Conservation (phyloP, 1,284 basidiomycete genomes). For the Naganishia sp. region DNA sequence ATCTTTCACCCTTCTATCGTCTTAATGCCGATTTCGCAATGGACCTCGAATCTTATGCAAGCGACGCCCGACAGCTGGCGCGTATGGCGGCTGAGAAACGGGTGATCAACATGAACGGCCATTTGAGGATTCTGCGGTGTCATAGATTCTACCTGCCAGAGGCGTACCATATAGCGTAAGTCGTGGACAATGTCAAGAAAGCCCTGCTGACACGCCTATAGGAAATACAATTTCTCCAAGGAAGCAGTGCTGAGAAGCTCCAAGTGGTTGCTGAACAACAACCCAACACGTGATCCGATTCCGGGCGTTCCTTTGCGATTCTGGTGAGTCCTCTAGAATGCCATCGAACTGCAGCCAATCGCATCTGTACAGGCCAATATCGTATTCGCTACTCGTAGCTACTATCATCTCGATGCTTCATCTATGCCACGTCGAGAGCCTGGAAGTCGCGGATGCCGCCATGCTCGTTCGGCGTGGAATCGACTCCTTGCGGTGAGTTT, state of each 20-base stretch:
- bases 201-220: not conserved
- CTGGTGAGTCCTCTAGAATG: not conserved
- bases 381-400: constrained; percentile 18
- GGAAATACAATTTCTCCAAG: constrained; percentile 26
- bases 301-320: constrained; percentile 22
- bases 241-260: constrained; percentile 24
- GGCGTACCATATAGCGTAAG: constrained; percentile 23
- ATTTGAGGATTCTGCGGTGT: constrained; percentile 20
- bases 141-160: constrained; percentile 24
- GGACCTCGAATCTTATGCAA: constrained; percentile 18
- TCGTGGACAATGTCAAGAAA: not conserved
- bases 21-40: constrained; percentile 26
- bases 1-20: constrained; percentile 35
- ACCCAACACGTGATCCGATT: constrained; percentile 21
- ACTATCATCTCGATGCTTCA: constrained; percentile 27
- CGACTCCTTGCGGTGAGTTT: constrained; percentile 16
- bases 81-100: constrained; percentile 27
- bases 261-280: constrained; percentile 19
- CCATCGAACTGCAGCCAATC: not conserved
- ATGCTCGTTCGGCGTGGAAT: constrained; percentile 18
- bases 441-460: constrained; percentile 19
- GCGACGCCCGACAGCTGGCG: constrained; percentile 14
- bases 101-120: constrained; percentile 21
- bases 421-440: constrained; percentile 15
- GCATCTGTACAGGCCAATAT: constrained; percentile 2